phyloP scores from a whole-genome alignment of 148 eudicot species.

The Oxyria digyna region DNA sequence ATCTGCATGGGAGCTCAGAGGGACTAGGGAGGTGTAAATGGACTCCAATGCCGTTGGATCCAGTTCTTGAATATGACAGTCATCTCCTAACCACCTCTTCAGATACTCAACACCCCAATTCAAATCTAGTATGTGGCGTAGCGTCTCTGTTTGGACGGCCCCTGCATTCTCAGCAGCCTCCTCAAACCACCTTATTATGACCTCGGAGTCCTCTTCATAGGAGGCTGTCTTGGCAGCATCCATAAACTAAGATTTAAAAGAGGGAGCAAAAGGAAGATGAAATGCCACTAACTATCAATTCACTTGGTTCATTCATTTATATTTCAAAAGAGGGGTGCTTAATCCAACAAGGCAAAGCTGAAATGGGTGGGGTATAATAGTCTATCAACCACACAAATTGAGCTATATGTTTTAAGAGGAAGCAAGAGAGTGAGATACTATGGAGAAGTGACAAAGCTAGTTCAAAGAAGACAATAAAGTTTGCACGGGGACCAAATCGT shows the following conservation, averaged over 20 bases:
- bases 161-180: constrained; percentile 30
- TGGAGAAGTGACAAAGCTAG: neutral
- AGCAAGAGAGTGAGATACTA: neutral
- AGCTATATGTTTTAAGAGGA: neutral
- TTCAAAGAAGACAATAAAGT: neutral
- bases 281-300: neutral
- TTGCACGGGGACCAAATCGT: constrained; percentile 1
- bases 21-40: constrained; percentile 41
- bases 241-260: neutral
- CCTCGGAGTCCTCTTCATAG: neutral
- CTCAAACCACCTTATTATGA: constrained; percentile 35
- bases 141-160: constrained; percentile 36
- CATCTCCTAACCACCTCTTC: constrained; percentile 32
- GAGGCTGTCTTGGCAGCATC: neutral
- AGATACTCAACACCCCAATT: constrained; percentile 50
- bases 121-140: constrained; percentile 28
- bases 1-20: constrained; percentile 57
- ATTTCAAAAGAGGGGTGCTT: neutral
- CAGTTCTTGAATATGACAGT: constrained; percentile 12
- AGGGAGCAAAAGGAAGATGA: neutral
- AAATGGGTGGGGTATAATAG: neutral
- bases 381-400: constrained; percentile 4
- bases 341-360: neutral
- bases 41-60: constrained; percentile 29
- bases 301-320: neutral